Evolutionary conservation across 257 asterid species (phyloP).

Genomic region (Oldenlandia corymbosa): DNA sequence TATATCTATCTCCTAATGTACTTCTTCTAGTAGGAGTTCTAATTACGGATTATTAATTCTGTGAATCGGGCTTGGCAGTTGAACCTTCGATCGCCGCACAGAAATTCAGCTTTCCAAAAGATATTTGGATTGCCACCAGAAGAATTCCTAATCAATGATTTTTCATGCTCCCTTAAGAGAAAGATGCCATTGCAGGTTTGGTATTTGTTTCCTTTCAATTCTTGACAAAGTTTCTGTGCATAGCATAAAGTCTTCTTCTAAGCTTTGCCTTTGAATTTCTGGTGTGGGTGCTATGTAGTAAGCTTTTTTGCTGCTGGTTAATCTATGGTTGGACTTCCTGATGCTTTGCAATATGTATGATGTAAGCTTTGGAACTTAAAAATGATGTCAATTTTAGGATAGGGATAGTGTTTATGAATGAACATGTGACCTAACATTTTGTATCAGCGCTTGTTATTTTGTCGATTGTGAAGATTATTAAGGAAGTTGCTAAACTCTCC

Average conservation of each 20-base stretch:
- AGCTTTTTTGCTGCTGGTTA: background rate
- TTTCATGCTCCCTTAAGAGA: slow-evolving; percentile 76
- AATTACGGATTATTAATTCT: background rate
- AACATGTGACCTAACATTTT: too few species aligned
- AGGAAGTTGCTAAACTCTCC: background rate
- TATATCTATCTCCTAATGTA: background rate
- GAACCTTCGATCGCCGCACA: slow-evolving; percentile 74
- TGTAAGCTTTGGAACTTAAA: background rate
- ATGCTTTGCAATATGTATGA: background rate
- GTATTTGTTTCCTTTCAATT: background rate
- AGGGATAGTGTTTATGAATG: too few species aligned
- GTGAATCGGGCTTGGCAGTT: slow-evolving; percentile 63
- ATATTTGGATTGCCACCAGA: slow-evolving; percentile 79
- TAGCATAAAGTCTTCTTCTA: background rate
- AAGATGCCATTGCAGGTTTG: slow-evolving; percentile 86
- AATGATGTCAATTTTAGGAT: too few species aligned
- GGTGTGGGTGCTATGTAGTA: background rate
- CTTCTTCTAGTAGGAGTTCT: background rate
- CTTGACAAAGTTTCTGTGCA: background rate
- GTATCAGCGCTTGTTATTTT: too few species aligned
- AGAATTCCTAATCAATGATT: slow-evolving; percentile 85
- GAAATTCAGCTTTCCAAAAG: slow-evolving; percentile 72
- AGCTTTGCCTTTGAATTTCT: background rate
- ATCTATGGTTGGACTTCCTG: background rate
- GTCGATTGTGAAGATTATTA: background rate